Evolutionary conservation across 1,284 basidiomycete species (phyloP).

Genomic region (Anthracocystis panici-leucophaei): DNA sequence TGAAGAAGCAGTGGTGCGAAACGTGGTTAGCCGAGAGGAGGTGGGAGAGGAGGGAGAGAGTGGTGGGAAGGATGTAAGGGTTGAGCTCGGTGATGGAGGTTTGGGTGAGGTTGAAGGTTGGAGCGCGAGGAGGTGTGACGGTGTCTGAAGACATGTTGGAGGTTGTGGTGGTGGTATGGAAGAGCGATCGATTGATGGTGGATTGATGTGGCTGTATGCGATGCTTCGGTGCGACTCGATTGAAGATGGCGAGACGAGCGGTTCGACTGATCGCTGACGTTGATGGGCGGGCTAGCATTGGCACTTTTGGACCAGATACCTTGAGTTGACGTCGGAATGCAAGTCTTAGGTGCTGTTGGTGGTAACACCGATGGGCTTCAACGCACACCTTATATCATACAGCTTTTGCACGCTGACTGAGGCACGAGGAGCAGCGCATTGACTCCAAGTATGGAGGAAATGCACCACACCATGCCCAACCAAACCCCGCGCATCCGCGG

Average conservation of each 20-base stretch:
- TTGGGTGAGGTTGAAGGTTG: background rate
- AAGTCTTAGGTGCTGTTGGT: too few relatives aligned
- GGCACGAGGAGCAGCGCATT: too few relatives aligned
- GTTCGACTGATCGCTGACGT: background rate
- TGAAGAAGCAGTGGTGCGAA: conserved; percentile 55
- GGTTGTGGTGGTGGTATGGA: background rate
- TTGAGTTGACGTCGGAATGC: too few relatives aligned
- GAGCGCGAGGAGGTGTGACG: background rate
- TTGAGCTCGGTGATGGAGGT: conserved; percentile 17
- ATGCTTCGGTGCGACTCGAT: background rate
- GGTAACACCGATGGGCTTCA: too few relatives aligned
- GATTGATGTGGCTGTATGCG: background rate
- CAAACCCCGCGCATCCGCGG: too few relatives aligned
- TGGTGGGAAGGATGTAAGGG: background rate
- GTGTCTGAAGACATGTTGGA: background rate
- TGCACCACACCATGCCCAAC: too few relatives aligned
- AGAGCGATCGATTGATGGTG: too few relatives aligned
- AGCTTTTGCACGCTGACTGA: too few relatives aligned
- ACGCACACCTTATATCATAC: too few relatives aligned
- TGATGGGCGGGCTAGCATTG: background rate
- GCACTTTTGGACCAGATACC: background rate
- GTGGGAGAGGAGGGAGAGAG: background rate
- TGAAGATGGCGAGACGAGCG: background rate
- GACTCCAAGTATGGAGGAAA: too few relatives aligned
- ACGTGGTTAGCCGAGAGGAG: conserved; percentile 35